phyloP scores from a whole-genome alignment of 1,139 yeast species.

The Yamadazyma sp. region DNA sequence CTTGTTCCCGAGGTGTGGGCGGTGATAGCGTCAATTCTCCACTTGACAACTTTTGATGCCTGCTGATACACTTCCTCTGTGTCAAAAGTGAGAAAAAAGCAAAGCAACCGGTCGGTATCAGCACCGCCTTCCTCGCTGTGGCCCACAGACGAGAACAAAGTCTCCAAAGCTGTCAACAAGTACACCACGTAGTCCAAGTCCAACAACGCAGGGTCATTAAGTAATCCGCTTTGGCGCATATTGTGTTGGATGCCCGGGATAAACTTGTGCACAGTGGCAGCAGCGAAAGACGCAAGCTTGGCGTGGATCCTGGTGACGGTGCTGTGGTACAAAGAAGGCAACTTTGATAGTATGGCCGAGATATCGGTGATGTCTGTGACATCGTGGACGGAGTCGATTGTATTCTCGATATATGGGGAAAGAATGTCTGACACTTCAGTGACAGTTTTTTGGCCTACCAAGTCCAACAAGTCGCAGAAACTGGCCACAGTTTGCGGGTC shows the following conservation, averaged over 20 bases:
- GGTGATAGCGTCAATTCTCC: constrained; percentile 45
- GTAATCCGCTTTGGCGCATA: constrained; percentile 2
- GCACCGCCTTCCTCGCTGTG: constrained; percentile 2
- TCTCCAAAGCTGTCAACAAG: constrained; percentile 13
- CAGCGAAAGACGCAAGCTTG: constrained; percentile 16
- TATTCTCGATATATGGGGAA: constrained; percentile 17
- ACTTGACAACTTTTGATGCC: constrained; percentile 43
- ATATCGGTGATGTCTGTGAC: constrained; percentile 15
- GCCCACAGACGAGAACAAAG: constrained; percentile 7
- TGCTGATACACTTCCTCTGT: constrained; percentile 32
- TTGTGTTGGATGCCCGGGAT: constrained; percentile 19
- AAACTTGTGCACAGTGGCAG: constrained; percentile 20
- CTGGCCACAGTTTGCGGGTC: constrained; percentile 14
- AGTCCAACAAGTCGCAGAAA: constrained; percentile 36
- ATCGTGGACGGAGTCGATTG: constrained; percentile 9
- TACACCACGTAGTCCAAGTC: constrained; percentile 12
- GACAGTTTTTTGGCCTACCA: constrained; percentile 22
- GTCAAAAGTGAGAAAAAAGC: constrained; percentile 14
- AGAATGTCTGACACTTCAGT: constrained; percentile 23
- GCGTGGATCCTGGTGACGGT: constrained; percentile 16
- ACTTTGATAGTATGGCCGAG: constrained; percentile 14
- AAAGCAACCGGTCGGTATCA: constrained; percentile 12
- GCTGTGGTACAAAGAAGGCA: constrained; percentile 21
- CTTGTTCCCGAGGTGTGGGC: constrained; percentile 19
- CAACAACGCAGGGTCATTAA: background rate